Percentiles rank a stretch among this genome's conserved stretches.
Evolutionary conservation across 1,139 yeast species (phyloP).

Genomic region (Geotrichum siamense): DNA sequence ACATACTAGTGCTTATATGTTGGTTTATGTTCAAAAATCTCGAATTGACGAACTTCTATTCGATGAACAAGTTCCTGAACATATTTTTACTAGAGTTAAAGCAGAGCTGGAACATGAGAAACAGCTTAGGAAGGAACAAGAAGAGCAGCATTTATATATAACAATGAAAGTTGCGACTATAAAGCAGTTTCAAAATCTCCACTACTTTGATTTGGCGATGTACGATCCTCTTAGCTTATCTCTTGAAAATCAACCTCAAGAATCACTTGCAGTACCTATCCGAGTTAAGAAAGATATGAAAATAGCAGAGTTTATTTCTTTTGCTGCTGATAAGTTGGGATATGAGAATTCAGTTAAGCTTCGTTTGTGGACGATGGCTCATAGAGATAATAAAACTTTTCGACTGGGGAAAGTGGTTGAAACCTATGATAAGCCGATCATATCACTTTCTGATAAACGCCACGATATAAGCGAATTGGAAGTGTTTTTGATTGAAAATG

Average conservation of each 20-base stretch:
- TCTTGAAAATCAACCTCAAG: constrained; percentile 25
- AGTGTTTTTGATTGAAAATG: constrained; percentile 31
- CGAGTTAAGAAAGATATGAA: constrained; percentile 55
- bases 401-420: constrained; percentile 54
- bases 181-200: constrained; percentile 48
- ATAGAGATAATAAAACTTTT: constrained; percentile 66
- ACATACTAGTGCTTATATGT: constrained; percentile 93
- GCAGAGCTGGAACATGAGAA: constrained; percentile 53
- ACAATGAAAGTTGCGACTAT: constrained; percentile 50
- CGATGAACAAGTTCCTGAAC: constrained; percentile 58
- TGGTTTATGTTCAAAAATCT: constrained; percentile 76
- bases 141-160: constrained; percentile 72
- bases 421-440: constrained; percentile 36
- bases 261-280: constrained; percentile 46
- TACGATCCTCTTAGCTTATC: constrained; percentile 24
- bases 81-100: constrained; percentile 59
- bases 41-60: constrained; percentile 52
- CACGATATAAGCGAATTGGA: constrained; percentile 18
- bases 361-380: constrained; percentile 58
- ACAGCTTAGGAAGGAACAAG: constrained; percentile 53
- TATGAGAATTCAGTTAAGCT: constrained; percentile 34
- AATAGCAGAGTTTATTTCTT: constrained; percentile 45
- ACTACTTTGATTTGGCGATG: constrained; percentile 67
- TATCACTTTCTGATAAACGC: constrained; percentile 39
- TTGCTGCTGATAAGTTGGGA: constrained; percentile 42